Evolutionary conservation across 2,329 filamentous ascomycete genomes (phyloP), one percentile per base, ranked within the genome.

Genomic region (Zelopaecilomyces penicillatus): DNA sequence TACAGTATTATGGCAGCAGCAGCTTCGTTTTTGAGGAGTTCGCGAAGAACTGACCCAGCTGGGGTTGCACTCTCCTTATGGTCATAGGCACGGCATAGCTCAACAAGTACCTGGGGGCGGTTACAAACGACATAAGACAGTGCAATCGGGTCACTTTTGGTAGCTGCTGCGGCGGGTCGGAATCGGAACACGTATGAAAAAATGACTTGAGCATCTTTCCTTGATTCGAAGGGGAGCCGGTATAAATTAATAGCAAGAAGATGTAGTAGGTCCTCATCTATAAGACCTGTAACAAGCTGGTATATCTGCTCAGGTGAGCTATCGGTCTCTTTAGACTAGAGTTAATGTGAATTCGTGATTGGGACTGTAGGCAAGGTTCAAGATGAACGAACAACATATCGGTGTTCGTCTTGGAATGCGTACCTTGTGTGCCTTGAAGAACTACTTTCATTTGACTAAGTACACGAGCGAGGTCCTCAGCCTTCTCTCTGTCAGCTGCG

Each of bases 161-260:
- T 73, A 19, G 82, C 80, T 2, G 76, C 78, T 37, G 76, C 78
- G 36, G 80, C 73, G 5, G 85, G 85, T 52, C 87, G 86, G 72
- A 93, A 96, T 53, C 90, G 87, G 62, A 96, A 88, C 54, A 94
- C 85, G 64, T 91, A 93, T 35, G 89, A 95, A 69, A 97, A 93
- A 62, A 96, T 93, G 51, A 93, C 87, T 63, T 96, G 91, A 9
- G 87, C 87, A 61, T 96, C 91, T 71, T 96, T 97, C 59, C 91
- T 83, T 33, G 90, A 87, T 70, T 98, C 93, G 70, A 98, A 98
- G 1, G 91, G 89, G 4, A 98, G 77, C 42, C 83, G 80, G 65
- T 87, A 82, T 38, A 98, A 84, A 60, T 85, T 85, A 49, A 83
- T 76, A 19, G 91, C 88, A 46, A 98, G 82, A 42, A 86, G 74